phyloP scores from a whole-genome alignment of 805 yeast genomes.

The Starmerella cellae region DNA sequence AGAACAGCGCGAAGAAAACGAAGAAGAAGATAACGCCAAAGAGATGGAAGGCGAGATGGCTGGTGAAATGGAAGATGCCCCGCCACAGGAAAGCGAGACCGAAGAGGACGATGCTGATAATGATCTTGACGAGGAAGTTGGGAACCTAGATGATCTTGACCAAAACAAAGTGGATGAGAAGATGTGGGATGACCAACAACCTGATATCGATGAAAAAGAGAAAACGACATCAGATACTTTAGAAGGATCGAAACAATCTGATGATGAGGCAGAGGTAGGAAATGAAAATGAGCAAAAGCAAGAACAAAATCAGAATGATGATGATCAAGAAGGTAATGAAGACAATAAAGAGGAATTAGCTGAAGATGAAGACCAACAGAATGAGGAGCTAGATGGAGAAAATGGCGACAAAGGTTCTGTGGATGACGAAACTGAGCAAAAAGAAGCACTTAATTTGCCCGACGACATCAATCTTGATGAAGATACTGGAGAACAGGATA shows the following conservation, averaged over 20 bases:
- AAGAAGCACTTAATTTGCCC: constrained; percentile 78
- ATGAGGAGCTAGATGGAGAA: constrained; percentile 40
- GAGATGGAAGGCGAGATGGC: constrained; percentile 97
- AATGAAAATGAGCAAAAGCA: constrained; percentile 58
- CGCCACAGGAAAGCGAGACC: constrained; percentile 42
- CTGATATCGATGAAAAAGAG: constrained; percentile 51
- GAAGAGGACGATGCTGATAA: constrained; percentile 41
- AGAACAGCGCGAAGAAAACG: constrained; percentile 29
- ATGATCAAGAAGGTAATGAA: constrained; percentile 22
- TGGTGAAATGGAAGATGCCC: constrained; percentile 72
- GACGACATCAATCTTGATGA: constrained; percentile 82
- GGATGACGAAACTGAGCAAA: constrained; percentile 65
- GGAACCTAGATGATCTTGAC: constrained; percentile 77
- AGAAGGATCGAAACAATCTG: constrained; percentile 28
- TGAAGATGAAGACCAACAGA: constrained; percentile 54
- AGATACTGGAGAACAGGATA: constrained; percentile 30
- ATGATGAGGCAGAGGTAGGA: constrained; percentile 42
- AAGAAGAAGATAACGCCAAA: constrained; percentile 77
- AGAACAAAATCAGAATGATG: constrained; percentile 1
- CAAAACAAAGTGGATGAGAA: constrained; percentile 93
- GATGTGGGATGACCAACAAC: constrained; percentile 93
- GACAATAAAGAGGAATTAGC: constrained; percentile 50
- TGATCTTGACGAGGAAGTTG: constrained; percentile 63
- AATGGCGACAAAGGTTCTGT: constrained; percentile 41
- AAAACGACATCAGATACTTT: constrained; percentile 59